phyloP scores from a whole-genome alignment of 2,329 filamentous ascomycete species.

The Apiospora malaysiana region DNA sequence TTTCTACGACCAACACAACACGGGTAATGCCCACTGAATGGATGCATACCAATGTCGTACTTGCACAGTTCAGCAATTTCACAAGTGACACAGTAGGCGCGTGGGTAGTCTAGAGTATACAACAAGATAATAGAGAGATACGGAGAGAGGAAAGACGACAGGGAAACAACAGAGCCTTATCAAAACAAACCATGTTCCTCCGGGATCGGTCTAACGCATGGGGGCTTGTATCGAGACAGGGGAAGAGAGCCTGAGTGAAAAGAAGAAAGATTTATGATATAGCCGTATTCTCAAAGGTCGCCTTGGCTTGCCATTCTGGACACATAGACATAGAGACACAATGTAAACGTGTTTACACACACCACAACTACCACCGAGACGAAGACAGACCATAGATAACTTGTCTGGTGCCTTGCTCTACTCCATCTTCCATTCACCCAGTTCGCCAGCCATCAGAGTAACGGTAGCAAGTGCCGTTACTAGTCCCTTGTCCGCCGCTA shows the following conservation, averaged over 20 bases:
- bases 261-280: constrained; percentile 55
- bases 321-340: constrained; percentile 39
- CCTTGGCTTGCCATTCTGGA: constrained; percentile 43
- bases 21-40: neutral
- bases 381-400: constrained; percentile 18
- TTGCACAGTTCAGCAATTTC: neutral
- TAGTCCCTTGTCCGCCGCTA: constrained; percentile 14
- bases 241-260: constrained; percentile 35
- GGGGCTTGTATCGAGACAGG: constrained; percentile 42
- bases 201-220: constrained; percentile 37
- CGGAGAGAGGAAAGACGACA: constrained; percentile 11
- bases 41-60: neutral
- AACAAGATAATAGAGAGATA: neutral
- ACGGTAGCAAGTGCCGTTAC: constrained; percentile 22
- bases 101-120: neutral
- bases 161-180: constrained; percentile 29
- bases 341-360: constrained; percentile 40
- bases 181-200: constrained; percentile 31
- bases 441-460: constrained; percentile 31
- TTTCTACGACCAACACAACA: neutral
- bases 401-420: constrained; percentile 24
- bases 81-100: neutral
- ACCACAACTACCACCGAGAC: constrained; percentile 19
- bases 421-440: constrained; percentile 33
- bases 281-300: constrained; percentile 44